Base-by-base conservation (phyloP, 2,329 filamentous ascomycete species). In the Stagonosporopsis tanaceti region DNA sequence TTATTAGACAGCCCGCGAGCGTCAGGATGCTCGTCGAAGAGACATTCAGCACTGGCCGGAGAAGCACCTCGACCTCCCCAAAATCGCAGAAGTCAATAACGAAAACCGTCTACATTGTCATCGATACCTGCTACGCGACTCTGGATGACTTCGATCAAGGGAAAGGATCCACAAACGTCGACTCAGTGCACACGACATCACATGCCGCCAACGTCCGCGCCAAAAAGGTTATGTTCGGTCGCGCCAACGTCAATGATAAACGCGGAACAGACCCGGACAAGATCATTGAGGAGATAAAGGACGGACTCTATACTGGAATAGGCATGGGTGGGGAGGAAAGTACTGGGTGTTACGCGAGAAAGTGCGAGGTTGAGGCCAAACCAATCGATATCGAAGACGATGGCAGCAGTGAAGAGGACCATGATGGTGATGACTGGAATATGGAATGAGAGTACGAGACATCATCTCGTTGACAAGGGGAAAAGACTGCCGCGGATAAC, bases 301-400 rank as follows among this genome's bases (percentile, higher is more conserved):
- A 59, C n/a, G 67, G 65, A 1, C 32, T 69, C 15, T 69, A 67
- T 20, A 66, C 57, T 4, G 65, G 65, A 4, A 69, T 69, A 11
- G 67, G 67, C 0, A 42, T 68, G 1, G 64, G 64, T 11, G 64
- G 61, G 6, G 61, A 57, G 12, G 58, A 61, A 9, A 59, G 55
- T 20, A 30, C 45, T 6, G 53, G 51, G 8, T 67, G 62, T 47
- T 69, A 65, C 50, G 67, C 67, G 32, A 52, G 64, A 17, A 69
- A 67, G 32, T 68, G 65, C 40, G 64, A 66, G 47, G 67, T 69
- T 5, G 67, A 69, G 27, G 48, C 59, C 8, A 66, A 64, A n/a
- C 57, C 65, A 22, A 46, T 69, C 4, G 67, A 69, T 40, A 50
- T 68, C 6, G 67, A 69, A 24, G 67, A 69, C 44, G 67, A 68